phyloP scores from a whole-genome alignment of 2,329 filamentous ascomycete species.

The Aspergillus pseudoterreus region DNA sequence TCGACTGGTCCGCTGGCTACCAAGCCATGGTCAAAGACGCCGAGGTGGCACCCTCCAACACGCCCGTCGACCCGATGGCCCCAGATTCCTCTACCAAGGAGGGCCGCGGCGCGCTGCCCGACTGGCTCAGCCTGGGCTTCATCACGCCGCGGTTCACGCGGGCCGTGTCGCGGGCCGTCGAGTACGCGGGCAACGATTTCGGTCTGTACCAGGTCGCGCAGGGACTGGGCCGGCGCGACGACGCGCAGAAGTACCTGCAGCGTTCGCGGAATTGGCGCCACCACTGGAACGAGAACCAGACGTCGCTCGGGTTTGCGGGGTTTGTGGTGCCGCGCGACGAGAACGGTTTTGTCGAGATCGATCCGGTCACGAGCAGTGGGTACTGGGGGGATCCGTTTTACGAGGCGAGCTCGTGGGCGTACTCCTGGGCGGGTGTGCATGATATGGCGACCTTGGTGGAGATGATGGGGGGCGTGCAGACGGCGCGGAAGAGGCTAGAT shows the following conservation, averaged over 20 bases:
- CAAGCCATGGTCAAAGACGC: constrained; percentile 65
- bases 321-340: constrained; percentile 62
- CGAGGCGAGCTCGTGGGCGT: constrained; percentile 61
- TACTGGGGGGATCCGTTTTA: constrained; percentile 64
- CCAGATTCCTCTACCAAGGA: constrained; percentile 62
- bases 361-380: constrained; percentile 55
- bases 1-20: constrained; percentile 64
- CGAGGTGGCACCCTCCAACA: constrained; percentile 59
- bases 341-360: constrained; percentile 46
- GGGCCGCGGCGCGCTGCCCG: constrained; percentile 64
- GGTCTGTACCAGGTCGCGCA: constrained; percentile 61
- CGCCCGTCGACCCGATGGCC: constrained; percentile 52
- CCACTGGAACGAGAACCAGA: constrained; percentile 62
- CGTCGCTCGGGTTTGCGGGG: constrained; percentile 58
- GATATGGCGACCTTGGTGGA: constrained; percentile 56
- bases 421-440: constrained; percentile 67
- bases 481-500: constrained; percentile 47
- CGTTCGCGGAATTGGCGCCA: constrained; percentile 68
- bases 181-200: constrained; percentile 69
- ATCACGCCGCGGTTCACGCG: constrained; percentile 61
- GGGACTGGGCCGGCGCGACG: constrained; percentile 50
- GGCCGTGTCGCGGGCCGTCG: constrained; percentile 62
- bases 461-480: constrained; percentile 50
- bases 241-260: constrained; percentile 57
- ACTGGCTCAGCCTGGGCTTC: constrained; percentile 63